Base-by-base conservation (phyloP, 495 filamentous ascomycete genomes). In the Tricharina praecox region DNA sequence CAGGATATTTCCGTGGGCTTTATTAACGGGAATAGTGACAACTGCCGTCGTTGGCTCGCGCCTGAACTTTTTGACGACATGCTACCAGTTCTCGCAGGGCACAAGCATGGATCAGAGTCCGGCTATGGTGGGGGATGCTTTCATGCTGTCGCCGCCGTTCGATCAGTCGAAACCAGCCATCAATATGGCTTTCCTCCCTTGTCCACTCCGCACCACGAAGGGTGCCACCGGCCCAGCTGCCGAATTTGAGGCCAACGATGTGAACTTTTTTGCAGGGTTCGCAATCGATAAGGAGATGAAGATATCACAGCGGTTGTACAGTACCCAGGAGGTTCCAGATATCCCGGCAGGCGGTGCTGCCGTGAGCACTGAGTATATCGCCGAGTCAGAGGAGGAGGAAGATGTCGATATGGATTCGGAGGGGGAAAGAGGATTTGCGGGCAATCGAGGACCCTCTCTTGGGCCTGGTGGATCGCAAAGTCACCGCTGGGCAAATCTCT, bases 281-380 rank as follows among this genome's bases (percentile, higher is more conserved):
- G 49, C 42, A 2, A 36, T 54, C 11, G 45, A 44, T 1, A 47
- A 53, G 2, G 23, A 51, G 2, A 26, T 58, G 3, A 44, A 16
- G 11, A 34, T 59, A 5, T 46, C 50, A 3, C 54, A 54, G 34
- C 47, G 50, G 13, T 7, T 54, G 5, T 59, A 59, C 28, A 32
- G 28, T 23, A 46, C 43, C 20, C 18, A 46, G 5, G 43, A 46
- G 2, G 26, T n/a, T 20, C 8, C n/a, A 20, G 15, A 46, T 3
- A 11, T 15, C 13, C 41, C 13, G 8, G 41, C 19, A 11, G 25
- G 11, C 18, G 2, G 23, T 24, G n/a, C n/a, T 26, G 10, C 23
- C 3, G 23, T 24, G 25, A 16, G 20, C 10, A 21, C 2, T 18
- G 37, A 18, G 37, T 16, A 40, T 11, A 2, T 21, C 10, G 37